Conservation (phyloP, 139 green algal species). For the Coelastrella sp. region DNA sequence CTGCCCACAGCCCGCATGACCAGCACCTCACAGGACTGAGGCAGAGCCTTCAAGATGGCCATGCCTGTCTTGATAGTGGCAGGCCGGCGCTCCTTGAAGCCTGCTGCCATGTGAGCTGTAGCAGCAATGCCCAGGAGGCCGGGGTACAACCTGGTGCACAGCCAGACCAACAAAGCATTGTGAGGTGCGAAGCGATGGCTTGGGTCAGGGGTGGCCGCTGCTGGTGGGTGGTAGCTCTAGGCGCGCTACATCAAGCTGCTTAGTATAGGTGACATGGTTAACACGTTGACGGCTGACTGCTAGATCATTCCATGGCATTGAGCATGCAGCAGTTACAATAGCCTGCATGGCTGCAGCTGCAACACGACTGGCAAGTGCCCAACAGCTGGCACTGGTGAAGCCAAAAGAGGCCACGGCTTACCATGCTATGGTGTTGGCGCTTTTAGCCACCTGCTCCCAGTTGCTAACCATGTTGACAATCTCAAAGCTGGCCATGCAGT, state of each 20-base stretch:
- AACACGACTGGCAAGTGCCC: too few relatives aligned
- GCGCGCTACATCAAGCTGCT: too few relatives aligned
- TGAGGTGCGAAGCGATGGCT: too few relatives aligned
- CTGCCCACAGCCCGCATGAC: conserved; percentile 20
- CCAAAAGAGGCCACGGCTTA: background rate
- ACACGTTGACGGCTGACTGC: too few relatives aligned
- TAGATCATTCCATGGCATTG: too few relatives aligned
- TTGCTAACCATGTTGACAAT: conserved; percentile 22
- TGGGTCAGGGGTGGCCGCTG: too few relatives aligned
- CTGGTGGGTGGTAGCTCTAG: too few relatives aligned
- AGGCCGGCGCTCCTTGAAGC: conserved; percentile 57
- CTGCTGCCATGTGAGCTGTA: conserved; percentile 61
- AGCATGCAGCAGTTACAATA: too few relatives aligned
- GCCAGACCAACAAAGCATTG: conserved; percentile 8
- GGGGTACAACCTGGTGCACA: conserved; percentile 41
- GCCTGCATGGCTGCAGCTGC: too few relatives aligned
- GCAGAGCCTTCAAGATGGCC: conserved; percentile 7
- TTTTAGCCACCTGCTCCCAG: conserved; percentile 28
- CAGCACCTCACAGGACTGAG: conserved; percentile 27
- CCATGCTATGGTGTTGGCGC: conserved; percentile 22
- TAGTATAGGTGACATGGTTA: too few relatives aligned
- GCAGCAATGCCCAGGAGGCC: conserved; percentile 55
- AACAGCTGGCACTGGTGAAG: too few relatives aligned
- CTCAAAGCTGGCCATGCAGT: conserved; percentile 16
- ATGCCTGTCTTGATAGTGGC: conserved; percentile 44